phyloP scores from a whole-genome alignment of 148 eudicot genomes.

The Selenicereus undatus region DNA sequence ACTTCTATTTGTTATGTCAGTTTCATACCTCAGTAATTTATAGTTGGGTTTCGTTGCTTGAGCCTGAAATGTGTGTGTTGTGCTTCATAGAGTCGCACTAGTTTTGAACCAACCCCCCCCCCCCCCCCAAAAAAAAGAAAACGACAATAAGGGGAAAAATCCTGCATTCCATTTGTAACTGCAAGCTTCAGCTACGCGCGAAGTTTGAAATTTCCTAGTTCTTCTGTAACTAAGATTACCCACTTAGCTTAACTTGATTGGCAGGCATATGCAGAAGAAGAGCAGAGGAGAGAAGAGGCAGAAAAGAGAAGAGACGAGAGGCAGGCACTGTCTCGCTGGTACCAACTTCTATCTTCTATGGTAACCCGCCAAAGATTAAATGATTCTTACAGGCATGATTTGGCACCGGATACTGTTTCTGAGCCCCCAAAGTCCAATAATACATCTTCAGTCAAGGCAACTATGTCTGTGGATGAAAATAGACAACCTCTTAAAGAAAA shows the following conservation, averaged over 20 bases:
- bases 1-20: not conserved
- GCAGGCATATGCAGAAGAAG: conserved; percentile 89
- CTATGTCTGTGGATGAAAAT: conserved; percentile 19
- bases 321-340: conserved; percentile 81
- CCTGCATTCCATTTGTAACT: too few species aligned
- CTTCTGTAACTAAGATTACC: not conserved
- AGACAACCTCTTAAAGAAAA: conserved; percentile 21
- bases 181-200: too few species aligned
- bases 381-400: conserved; percentile 44
- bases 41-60: not conserved
- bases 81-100: too few species aligned
- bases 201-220: too few species aligned
- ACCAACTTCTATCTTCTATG: conserved; percentile 91
- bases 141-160: too few species aligned
- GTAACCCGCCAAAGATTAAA: conserved; percentile 71
- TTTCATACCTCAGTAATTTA: not conserved
- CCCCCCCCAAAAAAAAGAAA: too few species aligned
- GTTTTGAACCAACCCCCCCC: too few species aligned
- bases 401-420: conserved; percentile 25
- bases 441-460: conserved; percentile 13
- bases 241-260: conserved; percentile 10
- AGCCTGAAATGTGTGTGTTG: too few species aligned
- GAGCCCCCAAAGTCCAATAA: conserved; percentile 25
- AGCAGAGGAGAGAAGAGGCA: conserved; percentile 68
- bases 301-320: conserved; percentile 64